Conservation (phyloP, 2,329 filamentous ascomycete genomes). For the Fusarium mexicanum region DNA sequence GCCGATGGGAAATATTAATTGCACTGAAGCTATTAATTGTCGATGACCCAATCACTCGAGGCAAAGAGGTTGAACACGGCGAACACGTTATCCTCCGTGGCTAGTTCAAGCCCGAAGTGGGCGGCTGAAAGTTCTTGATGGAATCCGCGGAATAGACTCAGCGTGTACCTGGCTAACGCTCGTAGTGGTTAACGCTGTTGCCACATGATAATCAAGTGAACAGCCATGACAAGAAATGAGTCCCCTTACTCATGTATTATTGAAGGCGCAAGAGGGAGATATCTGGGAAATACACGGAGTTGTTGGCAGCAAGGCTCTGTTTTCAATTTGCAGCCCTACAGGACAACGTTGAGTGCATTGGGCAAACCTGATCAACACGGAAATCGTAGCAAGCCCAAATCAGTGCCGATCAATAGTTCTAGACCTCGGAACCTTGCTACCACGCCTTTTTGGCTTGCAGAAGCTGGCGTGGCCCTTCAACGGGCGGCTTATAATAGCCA, state of each 20-base stretch:
- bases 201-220: background rate
- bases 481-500: background rate
- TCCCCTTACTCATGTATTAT: background rate
- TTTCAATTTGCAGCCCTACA: conserved; percentile 3
- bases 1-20: background rate
- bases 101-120: conserved; percentile 12
- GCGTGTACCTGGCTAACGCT: conserved; percentile 25
- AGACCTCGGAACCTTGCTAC: conserved; percentile 14
- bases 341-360: background rate
- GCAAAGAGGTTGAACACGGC: background rate
- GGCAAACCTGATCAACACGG: conserved; percentile 1
- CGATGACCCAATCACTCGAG: conserved; percentile 6
- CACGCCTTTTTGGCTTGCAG: background rate
- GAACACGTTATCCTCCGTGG: background rate
- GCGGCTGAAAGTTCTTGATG: background rate
- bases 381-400: conserved; percentile 6
- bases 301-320: background rate
- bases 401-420: conserved; percentile 36
- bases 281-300: background rate
- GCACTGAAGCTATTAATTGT: background rate
- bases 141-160: conserved; percentile 1
- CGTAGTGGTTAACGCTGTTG: conserved; percentile 16
- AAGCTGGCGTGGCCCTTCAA: conserved; percentile 19
- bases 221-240: background rate
- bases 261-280: background rate